Base-by-base conservation (phyloP, 129 eudicot genomes). In the Centaurea solstitialis region DNA sequence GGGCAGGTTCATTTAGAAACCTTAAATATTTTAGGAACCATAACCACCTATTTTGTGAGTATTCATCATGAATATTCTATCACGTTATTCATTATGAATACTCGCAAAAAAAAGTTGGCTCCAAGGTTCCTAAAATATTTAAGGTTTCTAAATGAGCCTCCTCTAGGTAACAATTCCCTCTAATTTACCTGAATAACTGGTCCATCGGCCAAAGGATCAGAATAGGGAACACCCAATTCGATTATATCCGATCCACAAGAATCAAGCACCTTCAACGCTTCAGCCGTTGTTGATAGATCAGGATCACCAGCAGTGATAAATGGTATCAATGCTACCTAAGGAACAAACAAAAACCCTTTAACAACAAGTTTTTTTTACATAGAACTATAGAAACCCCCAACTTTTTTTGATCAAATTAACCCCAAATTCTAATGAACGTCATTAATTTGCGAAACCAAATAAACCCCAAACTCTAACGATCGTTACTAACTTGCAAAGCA, bases 301-400 rank as follows among this genome's bases (percentile, higher is more conserved):
- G 99, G 99, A 62, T 95, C 97, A 41, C 99, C 99, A 7, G 99
- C 99, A 22, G 99, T 95, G 71, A 95, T 95, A 85, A 87, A 95
- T 40, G 99, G 99, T 72, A 95, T 95, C 23, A 95, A 82, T 57
- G 99, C 99, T 88, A 92, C 99, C 99, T 95, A 79, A 53, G 7
- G 26, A 85, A 73, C 73, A 84, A 38, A 85, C 21, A 50, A 35
- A 40, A 68, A 69, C 41, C 43, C 78, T 62, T 81, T 79, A 80
- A 87, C 72, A 79, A 73, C 50, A 61, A 20, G 6, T 12, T 17
- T 9, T 30, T 47, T 53, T 26, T 26, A n/a, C n/a, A n/a, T n/a
- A n/a, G n/a, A n/a, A 35, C 21, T 28, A n/a, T 21, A 62, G 15
- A 20, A 62, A 43, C 68, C 6, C 18, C 21, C 30, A 73, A n/a